Base-by-base conservation (phyloP, 441 rosid genomes). In the Brassica hybrid region DNA sequence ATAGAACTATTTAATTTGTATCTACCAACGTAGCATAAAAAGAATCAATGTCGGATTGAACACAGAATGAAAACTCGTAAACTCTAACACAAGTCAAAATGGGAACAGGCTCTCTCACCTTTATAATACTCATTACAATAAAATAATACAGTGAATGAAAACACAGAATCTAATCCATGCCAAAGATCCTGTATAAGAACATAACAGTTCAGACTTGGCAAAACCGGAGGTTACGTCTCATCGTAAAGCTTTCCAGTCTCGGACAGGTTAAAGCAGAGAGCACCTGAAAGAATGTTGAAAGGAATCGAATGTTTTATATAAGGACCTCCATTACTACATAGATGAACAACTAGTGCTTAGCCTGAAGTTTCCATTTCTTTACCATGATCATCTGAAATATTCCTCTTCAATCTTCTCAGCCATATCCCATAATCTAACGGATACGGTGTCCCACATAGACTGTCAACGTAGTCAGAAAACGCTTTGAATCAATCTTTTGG, bases 391-490 rank as follows among this genome's bases (percentile, higher is more conserved):
- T 90, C 95, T 23, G 88, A 91, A 76, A 91, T 82, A 79, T 85
- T 91, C 83, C 90, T 87, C 79, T 86, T 85, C 76, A 94, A 81
- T 81, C 98, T 82, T 84, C 95, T 86, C 62, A 94, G 76, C 98
- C 98, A 94, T 74, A 91, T 91, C n/a, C 89, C 91, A 65, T 91
- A 89, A 79, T 94, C 97, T 75, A 94, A 87, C 8, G 98, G 97
- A 79, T 94, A 94, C 3, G 98, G 98, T 0, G 98, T 94, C 65
- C 98, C 97, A 41, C 98, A 91, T 18, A 93, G 83, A 81, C 98
- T 91, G 77, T 93, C 97, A 12, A 93, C 97, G 67, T 93, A 93
- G 79, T 93, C 98, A 6, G 98, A 93, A 82, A 93, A 91, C 30
- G 98, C 98, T 85, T 93, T 93, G 98, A 82, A 93, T 89, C 78